phyloP scores from a whole-genome alignment of 768 basidiomycete genomes.

The Mrakia hoshinonis region DNA sequence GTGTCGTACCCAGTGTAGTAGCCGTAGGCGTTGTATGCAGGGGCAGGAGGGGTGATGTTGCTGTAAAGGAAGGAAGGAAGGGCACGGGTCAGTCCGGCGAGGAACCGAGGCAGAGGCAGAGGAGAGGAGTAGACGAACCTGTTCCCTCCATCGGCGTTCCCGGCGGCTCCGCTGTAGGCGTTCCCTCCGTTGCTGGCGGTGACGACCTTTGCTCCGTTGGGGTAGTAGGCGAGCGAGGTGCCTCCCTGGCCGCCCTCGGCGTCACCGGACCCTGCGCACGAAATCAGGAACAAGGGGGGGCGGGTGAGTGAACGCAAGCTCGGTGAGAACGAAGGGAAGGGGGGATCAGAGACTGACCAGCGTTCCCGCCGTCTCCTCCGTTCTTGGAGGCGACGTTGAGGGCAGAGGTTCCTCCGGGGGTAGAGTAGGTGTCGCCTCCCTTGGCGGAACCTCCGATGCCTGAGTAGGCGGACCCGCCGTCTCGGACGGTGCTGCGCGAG shows the following conservation, averaged over 20 bases:
- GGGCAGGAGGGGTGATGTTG: neutral
- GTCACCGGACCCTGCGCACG: no score
- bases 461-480: neutral
- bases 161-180: neutral
- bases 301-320: neutral
- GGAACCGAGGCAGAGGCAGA: no score
- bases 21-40: neutral
- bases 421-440: neutral
- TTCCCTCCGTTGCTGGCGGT: neutral
- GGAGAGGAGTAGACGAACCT: neutral
- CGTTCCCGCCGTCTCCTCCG: conserved; percentile 4
- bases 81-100: no score
- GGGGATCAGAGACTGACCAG: neutral
- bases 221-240: neutral
- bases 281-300: neutral
- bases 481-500: neutral
- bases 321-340: neutral
- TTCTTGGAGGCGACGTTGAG: conserved; percentile 8
- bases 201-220: neutral
- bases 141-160: neutral
- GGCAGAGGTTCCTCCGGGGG: neutral
- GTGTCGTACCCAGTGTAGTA: no score
- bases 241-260: no score
- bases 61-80: neutral
- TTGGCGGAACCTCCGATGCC: conserved; percentile 7